phyloP scores from a whole-genome alignment of 257 asterid genomes.

The Fraxinus americana region DNA sequence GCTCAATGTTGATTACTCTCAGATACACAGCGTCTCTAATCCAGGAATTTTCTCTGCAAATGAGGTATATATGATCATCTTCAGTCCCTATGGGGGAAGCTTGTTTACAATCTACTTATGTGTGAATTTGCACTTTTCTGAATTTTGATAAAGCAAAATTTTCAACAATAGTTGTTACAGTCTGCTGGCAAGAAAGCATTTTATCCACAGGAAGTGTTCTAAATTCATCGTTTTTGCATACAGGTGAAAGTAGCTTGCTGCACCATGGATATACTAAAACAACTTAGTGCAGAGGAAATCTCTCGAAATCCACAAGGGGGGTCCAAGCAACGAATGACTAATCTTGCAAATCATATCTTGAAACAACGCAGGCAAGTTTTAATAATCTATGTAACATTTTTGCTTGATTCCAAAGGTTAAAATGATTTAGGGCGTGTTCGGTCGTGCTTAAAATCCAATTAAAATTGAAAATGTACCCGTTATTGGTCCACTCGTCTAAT shows the following conservation, averaged over 20 bases:
- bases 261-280: slow-evolving; percentile 87
- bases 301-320: slow-evolving; percentile 85
- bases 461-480: no score
- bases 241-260: slow-evolving; percentile 87
- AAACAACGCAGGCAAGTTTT: slow-evolving; percentile 74
- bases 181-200: slow-evolving; percentile 12
- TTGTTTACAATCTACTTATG: not conserved
- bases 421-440: not conserved
- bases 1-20: slow-evolving; percentile 26
- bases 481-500: no score
- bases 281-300: slow-evolving; percentile 93
- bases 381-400: not conserved
- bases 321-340: slow-evolving; percentile 78
- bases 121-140: not conserved
- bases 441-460: no score
- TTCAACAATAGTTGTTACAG: not conserved
- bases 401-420: slow-evolving; percentile 3
- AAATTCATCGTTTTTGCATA: slow-evolving; percentile 22
- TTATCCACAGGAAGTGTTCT: slow-evolving; percentile 17
- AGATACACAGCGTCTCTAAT: slow-evolving; percentile 79
- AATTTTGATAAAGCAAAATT: not conserved
- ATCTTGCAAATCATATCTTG: slow-evolving; percentile 82
- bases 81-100: not conserved
- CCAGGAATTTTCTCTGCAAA: slow-evolving; percentile 85
- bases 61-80: slow-evolving; percentile 53